These are phyloP conservation scores for Mrakia hoshinonis DNA, from an alignment of 768 basidiomycete species.

Conservation along the genomic window DNA sequence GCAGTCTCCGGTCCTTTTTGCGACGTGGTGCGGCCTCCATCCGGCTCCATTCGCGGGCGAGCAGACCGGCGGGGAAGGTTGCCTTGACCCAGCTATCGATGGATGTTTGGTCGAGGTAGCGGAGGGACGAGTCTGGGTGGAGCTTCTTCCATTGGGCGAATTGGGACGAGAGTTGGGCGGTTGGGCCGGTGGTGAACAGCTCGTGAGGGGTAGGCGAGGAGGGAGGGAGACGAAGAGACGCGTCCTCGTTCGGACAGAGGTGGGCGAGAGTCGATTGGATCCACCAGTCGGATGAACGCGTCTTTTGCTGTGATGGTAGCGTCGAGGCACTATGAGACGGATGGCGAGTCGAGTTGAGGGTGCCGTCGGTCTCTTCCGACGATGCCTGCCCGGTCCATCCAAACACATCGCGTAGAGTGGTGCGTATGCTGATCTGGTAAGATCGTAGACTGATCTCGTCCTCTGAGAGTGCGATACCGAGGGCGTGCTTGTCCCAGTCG, in stretches of 20 bases:
- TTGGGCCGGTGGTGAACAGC: slow-evolving; percentile 20
- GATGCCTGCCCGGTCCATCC: neutral
- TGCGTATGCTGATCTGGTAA: neutral
- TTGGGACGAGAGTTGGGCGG: slow-evolving; percentile 11
- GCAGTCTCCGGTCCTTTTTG: slow-evolving; percentile 10
- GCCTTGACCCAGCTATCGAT: slow-evolving; percentile 14
- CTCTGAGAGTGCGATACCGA: neutral
- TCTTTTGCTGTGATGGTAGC: neutral
- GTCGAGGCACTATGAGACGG: neutral
- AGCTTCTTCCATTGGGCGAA: slow-evolving; percentile 20
- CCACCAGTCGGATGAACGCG: neutral
- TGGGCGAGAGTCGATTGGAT: neutral
- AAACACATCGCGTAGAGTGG: slow-evolving; percentile 1
- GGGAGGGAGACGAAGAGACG: neutral
- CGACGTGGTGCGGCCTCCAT: neutral
- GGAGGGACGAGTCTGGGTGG: slow-evolving; percentile 8
- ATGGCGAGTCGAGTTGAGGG: neutral
- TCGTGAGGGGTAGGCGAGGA: neutral
- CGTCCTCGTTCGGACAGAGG: slow-evolving; percentile 1
- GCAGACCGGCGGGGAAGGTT: neutral
- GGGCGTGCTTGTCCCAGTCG: neutral
- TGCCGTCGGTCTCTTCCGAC: neutral
- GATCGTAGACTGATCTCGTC: slow-evolving; percentile 5
- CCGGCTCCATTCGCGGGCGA: slow-evolving; percentile 5
- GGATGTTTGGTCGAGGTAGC: slow-evolving; percentile 16